Evolutionary conservation across 2,329 filamentous ascomycete species (phyloP), one percentile per base, ranked within the genome.

Genomic region (Claviceps sp.): DNA sequence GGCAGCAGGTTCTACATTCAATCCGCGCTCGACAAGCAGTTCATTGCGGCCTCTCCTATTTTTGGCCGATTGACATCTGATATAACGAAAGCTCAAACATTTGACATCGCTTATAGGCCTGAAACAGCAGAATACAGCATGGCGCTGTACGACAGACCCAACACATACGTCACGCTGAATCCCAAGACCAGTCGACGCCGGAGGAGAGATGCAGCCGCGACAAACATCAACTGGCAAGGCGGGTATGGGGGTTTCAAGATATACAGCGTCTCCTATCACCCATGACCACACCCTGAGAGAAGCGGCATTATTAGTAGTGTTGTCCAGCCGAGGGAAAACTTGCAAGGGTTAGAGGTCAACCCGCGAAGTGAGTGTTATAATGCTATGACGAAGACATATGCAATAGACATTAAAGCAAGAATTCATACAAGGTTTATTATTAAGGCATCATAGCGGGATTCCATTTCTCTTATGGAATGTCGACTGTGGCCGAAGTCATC

Each of bases 21-120:
- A 26, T 65, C 61, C 19, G 64, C 61, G 37, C 19, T 55, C 7
- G 59, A 64, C 54, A 53, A 57, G 48, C 53, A 56, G 52, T 65
- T 54, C 30, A 53, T 61, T 47, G 44, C 54, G 2, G 93, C 71
- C 87, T 8, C 5, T 11, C 47, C 40, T 7, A 5, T 44, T 10
- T 14, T 51, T 11, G 56, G 57, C 37, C 26, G 44, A 24, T 55
- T 61, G n/a, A 54, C 53, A 2, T 17, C 47, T 11, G 47, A 58
- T 10, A 11, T 47, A 3, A 16, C 22, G 5, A 42, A 43, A 30
- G 56, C 56, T 5, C 56, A 58, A 39, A 46, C 24, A 14, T 54
- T 58, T 24, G 43, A 16, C 37, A 51, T 58, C 14, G 24, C 8
- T 1, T 58, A 58, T 40, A 14, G 52, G 14, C 22, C 34, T 1